phyloP scores from a whole-genome alignment of 352 stramenopile species.

The Salisapilia sapeloensis region DNA sequence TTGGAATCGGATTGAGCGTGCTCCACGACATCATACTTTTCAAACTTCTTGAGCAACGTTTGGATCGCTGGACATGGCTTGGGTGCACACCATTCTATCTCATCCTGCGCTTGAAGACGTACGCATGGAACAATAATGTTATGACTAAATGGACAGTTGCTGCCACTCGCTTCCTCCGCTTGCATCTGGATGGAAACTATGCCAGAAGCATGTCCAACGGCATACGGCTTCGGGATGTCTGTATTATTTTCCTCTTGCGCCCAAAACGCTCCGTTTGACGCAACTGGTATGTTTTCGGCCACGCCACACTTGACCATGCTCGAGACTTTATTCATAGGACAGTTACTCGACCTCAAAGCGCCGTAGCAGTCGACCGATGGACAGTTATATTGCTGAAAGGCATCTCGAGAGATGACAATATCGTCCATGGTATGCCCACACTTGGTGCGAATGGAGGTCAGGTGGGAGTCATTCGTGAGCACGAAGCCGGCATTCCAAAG shows the following conservation, averaged over 20 bases:
- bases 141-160: conserved; percentile 8
- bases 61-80: conserved; percentile 8
- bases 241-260: conserved; percentile 22
- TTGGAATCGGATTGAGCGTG: too few species aligned
- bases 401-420: conserved; percentile 8
- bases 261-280: conserved; percentile 7
- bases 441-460: conserved; percentile 9
- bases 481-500: conserved; percentile 37
- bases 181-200: conserved; percentile 19
- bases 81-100: conserved; percentile 19
- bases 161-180: background rate
- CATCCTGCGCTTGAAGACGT: conserved; percentile 5
- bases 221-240: conserved; percentile 15
- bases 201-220: conserved; percentile 12
- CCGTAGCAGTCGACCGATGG: conserved; percentile 1
- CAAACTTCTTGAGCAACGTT: conserved; percentile 8
- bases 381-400: conserved; percentile 17
- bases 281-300: conserved; percentile 5
- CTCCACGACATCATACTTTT: too few species aligned
- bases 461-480: conserved; percentile 2
- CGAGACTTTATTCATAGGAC: background rate
- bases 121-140: conserved; percentile 22
- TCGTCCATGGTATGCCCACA: conserved; percentile 30
- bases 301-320: conserved; percentile 12
- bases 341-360: background rate